A percentile compares a stretch with the other conserved stretches of the same genome.
These are phyloP conservation scores for Pseudocercospora crystallina DNA, from an alignment of 2,329 filamentous ascomycete genomes.

Conservation along the genomic window DNA sequence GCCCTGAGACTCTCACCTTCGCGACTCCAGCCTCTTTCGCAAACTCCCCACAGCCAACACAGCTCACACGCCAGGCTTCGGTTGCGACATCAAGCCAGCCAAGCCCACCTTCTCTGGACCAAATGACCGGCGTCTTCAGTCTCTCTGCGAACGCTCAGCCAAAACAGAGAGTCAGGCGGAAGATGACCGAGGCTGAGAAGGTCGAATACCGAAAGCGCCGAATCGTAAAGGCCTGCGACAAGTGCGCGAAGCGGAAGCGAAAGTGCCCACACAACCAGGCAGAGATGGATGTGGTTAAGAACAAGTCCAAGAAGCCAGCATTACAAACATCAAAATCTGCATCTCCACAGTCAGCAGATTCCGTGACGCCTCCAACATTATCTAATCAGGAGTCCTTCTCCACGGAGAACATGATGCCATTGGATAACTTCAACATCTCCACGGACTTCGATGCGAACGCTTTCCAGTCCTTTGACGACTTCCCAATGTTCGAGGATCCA, in stretches of 20 bases:
- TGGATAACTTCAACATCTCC: conserved; percentile 13
- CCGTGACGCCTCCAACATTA: too few relatives aligned
- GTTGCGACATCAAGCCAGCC: conserved; percentile 18
- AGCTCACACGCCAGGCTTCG: conserved; percentile 23
- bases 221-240: conserved; percentile 39
- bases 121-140: conserved; percentile 41
- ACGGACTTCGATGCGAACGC: conserved; percentile 15
- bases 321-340: conserved; percentile 4
- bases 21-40: conserved; percentile 30
- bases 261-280: conserved; percentile 37
- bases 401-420: background rate
- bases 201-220: conserved; percentile 39
- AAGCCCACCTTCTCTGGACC: conserved; percentile 33
- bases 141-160: conserved; percentile 34
- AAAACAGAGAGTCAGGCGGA: conserved; percentile 36
- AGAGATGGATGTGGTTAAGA: conserved; percentile 28
- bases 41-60: conserved; percentile 26
- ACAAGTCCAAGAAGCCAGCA: conserved; percentile 15
- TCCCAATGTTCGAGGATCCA: conserved; percentile 28
- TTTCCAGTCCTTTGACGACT: conserved; percentile 28
- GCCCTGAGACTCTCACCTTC: conserved; percentile 32
- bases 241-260: conserved; percentile 38
- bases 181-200: conserved; percentile 41
- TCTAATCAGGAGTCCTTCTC: too few relatives aligned
- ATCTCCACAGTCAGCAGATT: background rate